Conservation (phyloP, 1,284 basidiomycete species). For the Coriolopsis trogii region DNA sequence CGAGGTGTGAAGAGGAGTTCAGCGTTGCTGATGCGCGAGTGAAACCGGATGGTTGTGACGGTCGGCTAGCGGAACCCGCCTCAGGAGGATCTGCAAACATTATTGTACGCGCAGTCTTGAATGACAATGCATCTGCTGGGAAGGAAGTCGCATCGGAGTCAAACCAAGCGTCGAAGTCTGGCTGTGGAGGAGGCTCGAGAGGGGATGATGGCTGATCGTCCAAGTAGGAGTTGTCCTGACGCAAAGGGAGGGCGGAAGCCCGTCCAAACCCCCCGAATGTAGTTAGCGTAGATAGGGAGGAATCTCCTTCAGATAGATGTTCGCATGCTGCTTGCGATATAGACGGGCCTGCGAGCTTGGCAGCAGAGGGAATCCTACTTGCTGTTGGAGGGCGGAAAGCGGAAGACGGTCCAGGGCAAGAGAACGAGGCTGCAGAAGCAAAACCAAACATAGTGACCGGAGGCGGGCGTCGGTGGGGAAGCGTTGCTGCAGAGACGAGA, state of each 20-base stretch:
- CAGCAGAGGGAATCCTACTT: conserved; percentile 22
- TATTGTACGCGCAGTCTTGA: conserved; percentile 30
- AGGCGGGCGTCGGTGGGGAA: neutral
- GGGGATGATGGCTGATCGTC: conserved; percentile 44
- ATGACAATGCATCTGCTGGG: conserved; percentile 22
- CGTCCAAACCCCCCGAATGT: conserved; percentile 29
- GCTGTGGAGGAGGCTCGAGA: conserved; percentile 38
- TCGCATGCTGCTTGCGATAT: neutral
- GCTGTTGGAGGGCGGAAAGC: neutral
- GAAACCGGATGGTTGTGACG: conserved; percentile 12
- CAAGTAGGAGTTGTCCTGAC: conserved; percentile 1
- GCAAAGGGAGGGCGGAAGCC: conserved; percentile 18
- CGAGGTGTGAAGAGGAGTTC: too few species aligned
- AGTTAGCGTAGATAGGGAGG: conserved; percentile 16
- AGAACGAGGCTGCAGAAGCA: conserved; percentile 14
- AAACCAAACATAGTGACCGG: conserved; percentile 5
- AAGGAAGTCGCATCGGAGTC: conserved; percentile 39
- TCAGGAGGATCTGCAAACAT: conserved; percentile 2
- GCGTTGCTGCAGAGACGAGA: conserved; percentile 11
- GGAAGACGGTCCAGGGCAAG: neutral
- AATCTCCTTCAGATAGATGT: neutral
- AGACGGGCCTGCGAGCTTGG: neutral
- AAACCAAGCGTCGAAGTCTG: conserved; percentile 63
- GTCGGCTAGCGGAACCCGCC: conserved; percentile 15
- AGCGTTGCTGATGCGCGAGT: too few species aligned